Evolutionary conservation across 139 green algal genomes (phyloP), one percentile per base, ranked within the genome.

Genomic region (Trebouxia sp.): DNA sequence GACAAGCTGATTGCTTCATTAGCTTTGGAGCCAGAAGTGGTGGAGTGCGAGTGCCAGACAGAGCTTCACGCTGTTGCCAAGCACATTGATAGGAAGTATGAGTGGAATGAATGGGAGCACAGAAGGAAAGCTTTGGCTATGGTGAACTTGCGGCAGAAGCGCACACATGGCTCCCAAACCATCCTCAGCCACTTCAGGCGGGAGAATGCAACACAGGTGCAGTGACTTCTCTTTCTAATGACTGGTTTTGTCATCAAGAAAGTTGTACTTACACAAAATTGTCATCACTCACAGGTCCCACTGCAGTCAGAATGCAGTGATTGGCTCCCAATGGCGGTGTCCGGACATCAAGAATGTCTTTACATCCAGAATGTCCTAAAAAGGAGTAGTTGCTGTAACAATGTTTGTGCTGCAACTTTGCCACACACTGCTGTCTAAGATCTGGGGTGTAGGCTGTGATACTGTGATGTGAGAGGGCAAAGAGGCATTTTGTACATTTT

Each of bases 31-130:
- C 32, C 62, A 28, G 62, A 43, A 15, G 43, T 14, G 3, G 20
- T 28, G 37, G 69, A 77, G 12, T 15, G 26, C 3, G 69, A 30
- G 9, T 77, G 69, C 39, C 69, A 77, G 41, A 77, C 69, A 56
- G 69, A 56, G n/a, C 11, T 77, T 1, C 69, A 77, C 22, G 39
- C 69, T 30, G 42, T 77, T 8, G 0, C 6, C 14, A 53, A 77
- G 41, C 38, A 77, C 41, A 55, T 77, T 42, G 69, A 77, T 26
- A 41, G 41, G 14, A 53, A 77, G 41, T 77, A 77, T 41, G 69
- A 77, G 69, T 77, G 69, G 69, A 77, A 77, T 41, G 69, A 77
- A 26, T 77, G 69, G 69, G 69, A 51, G 41, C 69, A 56, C 2
- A 51, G 69, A 15, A 38, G 43, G 39, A 77, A 77, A 30, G 69